Evolutionary conservation across 2,329 filamentous ascomycete species (phyloP).

Genomic region (Microcyclospora tardicrescens): DNA sequence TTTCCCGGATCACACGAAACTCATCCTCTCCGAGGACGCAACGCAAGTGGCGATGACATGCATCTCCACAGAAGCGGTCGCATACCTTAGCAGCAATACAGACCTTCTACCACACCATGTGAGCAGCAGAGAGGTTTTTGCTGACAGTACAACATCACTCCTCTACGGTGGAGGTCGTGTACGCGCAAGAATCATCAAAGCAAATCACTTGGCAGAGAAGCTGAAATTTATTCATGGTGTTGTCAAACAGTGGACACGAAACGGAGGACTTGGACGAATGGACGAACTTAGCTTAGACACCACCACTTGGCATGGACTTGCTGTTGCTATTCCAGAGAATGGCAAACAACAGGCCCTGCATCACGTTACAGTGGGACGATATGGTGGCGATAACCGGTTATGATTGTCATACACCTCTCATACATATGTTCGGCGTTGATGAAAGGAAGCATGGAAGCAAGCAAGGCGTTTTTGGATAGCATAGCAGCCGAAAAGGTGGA

Average conservation of each 20-base stretch:
- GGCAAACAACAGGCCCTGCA: neutral
- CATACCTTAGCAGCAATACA: conserved; percentile 50
- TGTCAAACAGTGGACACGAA: conserved; percentile 56
- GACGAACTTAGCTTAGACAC: conserved; percentile 13
- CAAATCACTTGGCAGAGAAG: conserved; percentile 62
- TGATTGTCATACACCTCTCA: no score
- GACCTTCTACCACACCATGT: conserved; percentile 51
- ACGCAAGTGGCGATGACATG: conserved; percentile 67
- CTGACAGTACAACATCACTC: conserved; percentile 59
- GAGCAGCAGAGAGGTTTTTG: conserved; percentile 57
- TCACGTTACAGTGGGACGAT: neutral
- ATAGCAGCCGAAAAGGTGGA: no score
- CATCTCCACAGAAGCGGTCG: conserved; percentile 56
- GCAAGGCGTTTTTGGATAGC: no score
- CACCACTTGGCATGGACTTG: neutral
- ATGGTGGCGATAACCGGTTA: neutral
- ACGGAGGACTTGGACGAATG: conserved; percentile 51
- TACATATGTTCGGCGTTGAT: conserved; percentile 8
- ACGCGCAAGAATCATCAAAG: conserved; percentile 44
- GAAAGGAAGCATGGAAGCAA: conserved; percentile 20
- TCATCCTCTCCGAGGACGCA: conserved; percentile 63
- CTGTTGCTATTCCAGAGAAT: neutral
- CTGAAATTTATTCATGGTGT: conserved; percentile 58
- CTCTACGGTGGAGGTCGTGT: conserved; percentile 44
- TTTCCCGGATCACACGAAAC: conserved; percentile 78